Percentiles rank a stretch among this genome's conserved stretches.
Conservation (phyloP, 805 yeast genomes). For the Alloascoidea africana region DNA sequence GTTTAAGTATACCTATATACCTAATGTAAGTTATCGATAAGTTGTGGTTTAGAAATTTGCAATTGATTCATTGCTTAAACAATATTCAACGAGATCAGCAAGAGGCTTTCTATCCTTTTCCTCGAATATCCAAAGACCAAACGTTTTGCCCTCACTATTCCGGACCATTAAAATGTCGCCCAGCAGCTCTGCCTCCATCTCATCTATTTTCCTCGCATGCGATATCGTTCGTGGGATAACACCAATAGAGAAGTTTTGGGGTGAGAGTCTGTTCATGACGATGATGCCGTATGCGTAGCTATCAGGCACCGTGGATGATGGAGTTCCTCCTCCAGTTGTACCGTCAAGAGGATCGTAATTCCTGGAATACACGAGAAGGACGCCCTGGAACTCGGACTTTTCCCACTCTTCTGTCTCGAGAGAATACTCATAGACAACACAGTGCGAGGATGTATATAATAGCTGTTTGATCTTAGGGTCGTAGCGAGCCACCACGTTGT, state of each 20-base stretch:
- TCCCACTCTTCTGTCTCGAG: conserved; percentile 19
- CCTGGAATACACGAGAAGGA: conserved; percentile 22
- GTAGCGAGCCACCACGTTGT: conserved; percentile 17
- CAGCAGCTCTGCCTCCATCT: background rate
- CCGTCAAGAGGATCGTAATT: conserved; percentile 6
- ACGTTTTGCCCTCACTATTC: conserved; percentile 1
- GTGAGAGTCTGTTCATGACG: conserved; percentile 19
- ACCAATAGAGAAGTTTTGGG: conserved; percentile 19
- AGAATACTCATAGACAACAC: conserved; percentile 23
- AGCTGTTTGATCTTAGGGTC: conserved; percentile 20
- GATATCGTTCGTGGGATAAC: conserved; percentile 2
- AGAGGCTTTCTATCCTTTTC: conserved; percentile 3
- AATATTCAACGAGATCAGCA: background rate
- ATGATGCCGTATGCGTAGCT: conserved; percentile 19
- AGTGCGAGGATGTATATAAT: conserved; percentile 21
- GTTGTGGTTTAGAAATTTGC: background rate
- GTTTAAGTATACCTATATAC: no score
- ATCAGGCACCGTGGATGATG: conserved; percentile 4
- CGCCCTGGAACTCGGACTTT: conserved; percentile 21
- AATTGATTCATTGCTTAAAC: conserved; percentile 12
- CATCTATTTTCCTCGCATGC: background rate
- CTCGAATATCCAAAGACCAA: conserved; percentile 3
- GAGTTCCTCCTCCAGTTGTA: conserved; percentile 6
- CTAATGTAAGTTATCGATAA: background rate
- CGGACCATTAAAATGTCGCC: conserved; percentile 1